Base-by-base conservation (phyloP, 306 rosid species). In the Lathyrus aphaca region DNA sequence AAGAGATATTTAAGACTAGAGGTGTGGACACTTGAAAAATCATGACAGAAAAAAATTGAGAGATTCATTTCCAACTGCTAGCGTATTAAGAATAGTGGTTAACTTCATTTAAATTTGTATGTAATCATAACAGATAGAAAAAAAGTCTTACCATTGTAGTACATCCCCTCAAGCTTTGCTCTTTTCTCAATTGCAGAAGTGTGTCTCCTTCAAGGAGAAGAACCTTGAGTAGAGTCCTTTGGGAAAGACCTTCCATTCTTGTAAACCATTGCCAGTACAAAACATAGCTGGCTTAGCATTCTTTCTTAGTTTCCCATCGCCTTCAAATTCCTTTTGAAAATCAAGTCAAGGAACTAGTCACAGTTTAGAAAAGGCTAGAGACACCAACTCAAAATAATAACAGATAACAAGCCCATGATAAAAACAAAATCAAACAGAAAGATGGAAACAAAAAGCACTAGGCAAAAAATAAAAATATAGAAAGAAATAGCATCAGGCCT, bases 211-310 rank as follows among this genome's bases (percentile, higher is more conserved):
- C 91, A 76, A 91, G 88, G 73, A 89, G 88, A 75, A 91, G 96
- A 74, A 91, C 94, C 72, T 84, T 75, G 73, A 91, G 97, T 84
- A 73, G 73, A 91, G 97, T 43, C 95, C 95, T 68, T 84, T 89
- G 0, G 96, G 96, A 75, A 92, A 92, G 79, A 89, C 95, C 58
- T 87, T 86, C 95, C 96, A 89, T 55, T 79, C 82, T 54, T 85
- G 92, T 78, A 89, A 81, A 82, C 86, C 95, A 82, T 83, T 89
- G 62, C 89, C 86, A 75, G 87, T 82, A 87, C 86, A 92, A 87
- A 87, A 95, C 95, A 89, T 89, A 84, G 95, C 96, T 89, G 87
- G 89, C 82, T 77, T 86, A 84, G 91, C 97, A 94, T 88, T 87
- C 82, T 90, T 88, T 86, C 92, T 84, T 86, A 69, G 83, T 19